phyloP scores from a whole-genome alignment of 202 grass and related monocot genomes.

The Brachypodium distachyon region DNA sequence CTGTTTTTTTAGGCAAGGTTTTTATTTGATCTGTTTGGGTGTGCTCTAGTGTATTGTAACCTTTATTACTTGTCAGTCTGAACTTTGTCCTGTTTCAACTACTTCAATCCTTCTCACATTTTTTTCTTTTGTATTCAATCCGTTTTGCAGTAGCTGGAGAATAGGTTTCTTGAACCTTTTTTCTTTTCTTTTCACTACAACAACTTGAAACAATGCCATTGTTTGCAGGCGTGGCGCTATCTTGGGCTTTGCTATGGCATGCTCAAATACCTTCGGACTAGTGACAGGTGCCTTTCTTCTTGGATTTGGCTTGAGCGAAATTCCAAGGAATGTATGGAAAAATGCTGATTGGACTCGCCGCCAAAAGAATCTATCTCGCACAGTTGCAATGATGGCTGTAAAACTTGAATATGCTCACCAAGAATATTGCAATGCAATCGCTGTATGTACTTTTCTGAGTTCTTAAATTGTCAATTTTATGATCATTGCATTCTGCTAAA shows the following conservation, averaged over 20 bases:
- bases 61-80: background rate
- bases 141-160: slow-evolving; percentile 10
- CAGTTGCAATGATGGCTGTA: slow-evolving; percentile 88
- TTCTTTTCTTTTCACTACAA: background rate
- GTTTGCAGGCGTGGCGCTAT: slow-evolving; percentile 47
- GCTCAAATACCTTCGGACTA: slow-evolving; percentile 97
- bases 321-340: slow-evolving; percentile 92
- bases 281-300: slow-evolving; percentile 99
- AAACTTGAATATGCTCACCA: slow-evolving; percentile 84
- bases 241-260: slow-evolving; percentile 96
- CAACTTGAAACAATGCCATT: background rate
- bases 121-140: background rate
- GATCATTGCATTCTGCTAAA: background rate
- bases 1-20: no score
- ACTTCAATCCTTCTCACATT: slow-evolving; percentile 4
- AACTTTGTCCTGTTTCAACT: background rate
- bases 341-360: slow-evolving; percentile 84
- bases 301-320: slow-evolving; percentile 99
- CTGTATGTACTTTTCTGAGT: slow-evolving; percentile 42
- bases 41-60: background rate
- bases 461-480: background rate
- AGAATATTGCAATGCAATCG: slow-evolving; percentile 98
- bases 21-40: background rate
- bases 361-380: slow-evolving; percentile 84
- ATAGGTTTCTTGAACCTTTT: background rate